These are phyloP conservation scores for Magnolia sinica DNA, from an alignment of 164 flowering plant species.

Conservation along the genomic window DNA sequence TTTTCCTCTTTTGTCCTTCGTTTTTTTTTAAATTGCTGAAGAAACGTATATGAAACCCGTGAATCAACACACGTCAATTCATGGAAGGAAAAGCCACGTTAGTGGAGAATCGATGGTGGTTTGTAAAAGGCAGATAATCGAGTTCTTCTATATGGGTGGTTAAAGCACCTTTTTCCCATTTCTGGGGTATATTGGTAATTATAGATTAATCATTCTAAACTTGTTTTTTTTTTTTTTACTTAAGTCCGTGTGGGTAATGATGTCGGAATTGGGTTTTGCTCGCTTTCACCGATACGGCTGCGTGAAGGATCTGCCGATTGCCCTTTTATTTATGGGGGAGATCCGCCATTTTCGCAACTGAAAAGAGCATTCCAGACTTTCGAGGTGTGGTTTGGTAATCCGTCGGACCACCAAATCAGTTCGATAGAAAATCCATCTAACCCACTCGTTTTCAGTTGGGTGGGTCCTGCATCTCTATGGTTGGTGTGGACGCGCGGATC, in stretches of 20 bases:
- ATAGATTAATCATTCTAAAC: no score
- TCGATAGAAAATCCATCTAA: no score
- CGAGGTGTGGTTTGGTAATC: not conserved
- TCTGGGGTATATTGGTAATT: not conserved
- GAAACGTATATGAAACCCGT: not conserved
- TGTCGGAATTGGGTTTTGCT: no score
- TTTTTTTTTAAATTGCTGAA: not conserved
- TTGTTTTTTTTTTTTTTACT: no score
- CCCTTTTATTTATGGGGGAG: not conserved
- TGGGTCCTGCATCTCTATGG: no score
- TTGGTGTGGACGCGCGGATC: no score
- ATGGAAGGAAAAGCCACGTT: not conserved
- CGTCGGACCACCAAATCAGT: not conserved
- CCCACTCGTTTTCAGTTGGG: no score
- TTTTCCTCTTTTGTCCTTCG: not conserved
- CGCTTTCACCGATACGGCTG: no score
- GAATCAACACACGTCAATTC: not conserved
- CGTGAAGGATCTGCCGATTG: not conserved
- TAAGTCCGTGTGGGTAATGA: no score
- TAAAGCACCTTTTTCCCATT: not conserved
- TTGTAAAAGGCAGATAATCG: no score
- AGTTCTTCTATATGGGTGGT: no score
- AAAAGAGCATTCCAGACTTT: no score
- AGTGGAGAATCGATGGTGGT: not conserved
- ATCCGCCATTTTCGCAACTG: not conserved